Conservation (phyloP, 202 grass and related monocot species). For the Dendrocalamus latiflorus region DNA sequence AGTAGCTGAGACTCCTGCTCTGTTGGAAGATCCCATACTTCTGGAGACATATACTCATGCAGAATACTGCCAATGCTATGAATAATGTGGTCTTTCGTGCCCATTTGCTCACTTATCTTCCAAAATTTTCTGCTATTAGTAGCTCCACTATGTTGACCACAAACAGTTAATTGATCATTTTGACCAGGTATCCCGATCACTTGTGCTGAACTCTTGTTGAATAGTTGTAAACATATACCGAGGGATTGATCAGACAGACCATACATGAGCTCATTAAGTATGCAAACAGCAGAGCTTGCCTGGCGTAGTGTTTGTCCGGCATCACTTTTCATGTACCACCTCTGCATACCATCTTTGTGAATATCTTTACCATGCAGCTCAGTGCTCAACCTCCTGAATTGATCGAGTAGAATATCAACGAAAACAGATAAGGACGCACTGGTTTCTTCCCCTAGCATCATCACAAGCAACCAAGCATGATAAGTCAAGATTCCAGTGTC, state of each 20-base stretch:
- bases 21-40: conserved; percentile 86
- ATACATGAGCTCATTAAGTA: conserved; percentile 94
- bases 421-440: conserved; percentile 53
- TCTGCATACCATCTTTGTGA: conserved; percentile 42
- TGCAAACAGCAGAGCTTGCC: conserved; percentile 76
- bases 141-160: conserved; percentile 6
- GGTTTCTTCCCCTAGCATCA: conserved; percentile 53
- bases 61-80: conserved; percentile 77
- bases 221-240: conserved; percentile 51
- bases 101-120: conserved; percentile 43
- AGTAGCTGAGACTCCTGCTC: conserved; percentile 39
- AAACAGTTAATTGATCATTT: conserved; percentile 22
- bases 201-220: conserved; percentile 43
- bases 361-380: conserved; percentile 51
- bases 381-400: conserved; percentile 70
- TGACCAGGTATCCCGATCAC: conserved; percentile 14
- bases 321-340: conserved; percentile 47
- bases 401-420: conserved; percentile 80
- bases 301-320: conserved; percentile 61
- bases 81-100: conserved; percentile 45
- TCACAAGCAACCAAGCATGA: conserved; percentile 28
- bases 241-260: conserved; percentile 74
- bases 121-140: conserved; percentile 41
- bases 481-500: not conserved
- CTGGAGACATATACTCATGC: conserved; percentile 74